These are phyloP conservation scores for Plasmodium vivax DNA, from an alignment of 169 alveolate species.

Conservation along the genomic window DNA sequence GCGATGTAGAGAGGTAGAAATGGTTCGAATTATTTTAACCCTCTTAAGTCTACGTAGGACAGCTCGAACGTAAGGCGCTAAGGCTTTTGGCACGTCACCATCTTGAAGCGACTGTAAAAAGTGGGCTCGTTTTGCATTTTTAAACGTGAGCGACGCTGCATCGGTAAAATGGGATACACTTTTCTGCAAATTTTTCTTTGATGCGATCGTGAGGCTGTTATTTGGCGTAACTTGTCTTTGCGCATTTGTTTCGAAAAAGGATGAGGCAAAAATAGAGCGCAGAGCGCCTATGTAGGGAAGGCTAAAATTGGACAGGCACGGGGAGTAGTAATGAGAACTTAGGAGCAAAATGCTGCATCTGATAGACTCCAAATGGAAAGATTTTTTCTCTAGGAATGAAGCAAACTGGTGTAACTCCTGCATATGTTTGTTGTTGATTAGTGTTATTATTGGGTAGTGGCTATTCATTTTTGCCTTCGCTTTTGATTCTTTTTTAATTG, in stretches of 20 bases:
- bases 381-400: conserved; percentile 10
- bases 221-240: background rate
- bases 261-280: background rate
- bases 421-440: conserved; percentile 7
- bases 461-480: background rate
- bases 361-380: conserved; percentile 15
- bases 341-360: conserved; percentile 28
- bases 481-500: conserved; percentile 12
- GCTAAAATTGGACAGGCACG: background rate
- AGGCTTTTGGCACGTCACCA: background rate
- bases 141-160: conserved; percentile 16
- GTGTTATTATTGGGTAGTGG: background rate
- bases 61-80: conserved; percentile 22
- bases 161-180: conserved; percentile 32
- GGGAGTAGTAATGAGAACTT: background rate
- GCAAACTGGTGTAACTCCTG: conserved; percentile 4
- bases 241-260: conserved; percentile 28
- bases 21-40: conserved; percentile 30
- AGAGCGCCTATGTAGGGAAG: conserved; percentile 10
- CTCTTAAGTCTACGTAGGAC: conserved; percentile 34
- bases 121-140: conserved; percentile 3
- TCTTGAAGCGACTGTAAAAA: conserved; percentile 9
- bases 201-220: background rate
- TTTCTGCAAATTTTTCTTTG: conserved; percentile 1
- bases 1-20: conserved; percentile 9